Evolutionary conservation across 163 green algal genomes (phyloP), one percentile per base, ranked within the genome.

Genomic region (Prototheca stagnorum): DNA sequence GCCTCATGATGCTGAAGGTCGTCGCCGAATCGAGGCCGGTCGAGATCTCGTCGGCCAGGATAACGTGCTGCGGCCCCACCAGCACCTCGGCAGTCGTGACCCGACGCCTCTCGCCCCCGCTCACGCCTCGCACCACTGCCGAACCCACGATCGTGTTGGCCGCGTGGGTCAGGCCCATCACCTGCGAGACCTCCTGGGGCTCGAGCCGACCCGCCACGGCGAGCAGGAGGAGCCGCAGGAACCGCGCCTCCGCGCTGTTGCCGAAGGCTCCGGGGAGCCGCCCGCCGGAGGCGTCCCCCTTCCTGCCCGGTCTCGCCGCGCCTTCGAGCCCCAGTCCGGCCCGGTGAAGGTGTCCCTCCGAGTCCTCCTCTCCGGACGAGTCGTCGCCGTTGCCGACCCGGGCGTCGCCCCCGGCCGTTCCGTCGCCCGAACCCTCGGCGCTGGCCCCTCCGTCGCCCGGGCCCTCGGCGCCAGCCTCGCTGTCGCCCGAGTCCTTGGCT

Each of bases 1-100:
- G 55, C 3, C 51, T 34, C 3, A 63, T 34, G 20, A 77, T 58
- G 20, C 27, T 56, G 51, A 59, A 81, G 17, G 72, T 78, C 27
- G 70, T 80, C 12, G 63, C 61, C 1, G 42, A 44, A 53, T 81
- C 70, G 19, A 79, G 56, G 0, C 70, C 70, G 3, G 70, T 77
- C 22, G 26, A 56, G 49, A 79, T 79, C 39, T 77, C 70, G 24
- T 79, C 70, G 27, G 52, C 44, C 3, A 62, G 41, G n/a, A 62
- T 16, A 20, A 53, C 39, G 7, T 27, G 49, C 49, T 73, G 61
- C 12, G 56, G 49, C 22, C 63, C 65, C 19, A 65, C 63, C 21
- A 77, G 39, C 19, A 77, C 53, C 46, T 80, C 70, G 8, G 46
- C 72, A 4, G 54, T 59, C 12, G 70, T 80, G 24, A 80, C 54